A percentile compares a stretch with the other conserved stretches of the same genome.
phyloP scores from a whole-genome alignment of 169 alveolate genomes.

The Plasmodium gonderi region DNA sequence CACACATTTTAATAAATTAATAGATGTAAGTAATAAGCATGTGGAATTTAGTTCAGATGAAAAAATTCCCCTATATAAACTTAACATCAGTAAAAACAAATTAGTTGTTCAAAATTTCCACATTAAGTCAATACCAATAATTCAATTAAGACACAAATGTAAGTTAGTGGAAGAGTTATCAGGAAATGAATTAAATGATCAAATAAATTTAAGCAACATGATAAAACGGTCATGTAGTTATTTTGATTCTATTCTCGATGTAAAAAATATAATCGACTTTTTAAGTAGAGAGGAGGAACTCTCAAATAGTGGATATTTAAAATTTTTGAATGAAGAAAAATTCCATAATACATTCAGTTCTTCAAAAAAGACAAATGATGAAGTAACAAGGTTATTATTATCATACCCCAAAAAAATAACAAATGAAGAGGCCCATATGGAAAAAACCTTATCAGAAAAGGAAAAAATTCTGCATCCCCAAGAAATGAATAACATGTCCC shows the following conservation, averaged over 20 bases:
- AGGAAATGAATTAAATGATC: slow-evolving; percentile 60
- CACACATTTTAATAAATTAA: slow-evolving; percentile 8
- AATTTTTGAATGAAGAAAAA: background rate
- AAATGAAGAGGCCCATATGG: no score
- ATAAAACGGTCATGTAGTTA: slow-evolving; percentile 24
- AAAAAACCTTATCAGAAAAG: no score
- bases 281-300: slow-evolving; percentile 58
- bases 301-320: background rate
- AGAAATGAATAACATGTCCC: background rate
- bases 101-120: slow-evolving; percentile 53
- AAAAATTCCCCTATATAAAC: slow-evolving; percentile 47
- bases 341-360: no score
- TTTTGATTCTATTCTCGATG: slow-evolving; percentile 17
- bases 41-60: background rate
- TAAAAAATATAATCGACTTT: slow-evolving; percentile 47
- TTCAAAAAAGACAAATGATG: background rate
- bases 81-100: slow-evolving; percentile 45
- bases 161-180: slow-evolving; percentile 53
- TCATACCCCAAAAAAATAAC: no score
- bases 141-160: slow-evolving; percentile 59
- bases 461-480: background rate
- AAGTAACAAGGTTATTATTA: no score
- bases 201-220: slow-evolving; percentile 16
- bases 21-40: background rate
- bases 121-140: slow-evolving; percentile 56